Conservation (phyloP, 2,329 filamentous ascomycete species). For the Xylaria sp. region DNA sequence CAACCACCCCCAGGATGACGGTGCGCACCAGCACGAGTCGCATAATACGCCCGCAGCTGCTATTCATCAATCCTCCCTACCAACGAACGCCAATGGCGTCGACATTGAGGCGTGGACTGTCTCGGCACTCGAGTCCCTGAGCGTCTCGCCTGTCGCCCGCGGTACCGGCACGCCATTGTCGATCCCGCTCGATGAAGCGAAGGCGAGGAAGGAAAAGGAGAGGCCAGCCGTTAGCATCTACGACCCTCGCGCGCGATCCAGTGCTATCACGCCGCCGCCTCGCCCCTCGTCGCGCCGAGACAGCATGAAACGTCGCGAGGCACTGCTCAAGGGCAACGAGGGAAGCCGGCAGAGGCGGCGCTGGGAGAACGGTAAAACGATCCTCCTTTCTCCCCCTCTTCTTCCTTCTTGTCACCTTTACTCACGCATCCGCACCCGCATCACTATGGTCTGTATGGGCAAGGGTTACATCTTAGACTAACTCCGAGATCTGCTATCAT, state of each 20-base stretch:
- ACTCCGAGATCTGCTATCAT: background rate
- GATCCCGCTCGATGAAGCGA: slow-evolving; percentile 82
- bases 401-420: background rate
- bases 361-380: slow-evolving; percentile 87
- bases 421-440: background rate
- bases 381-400: slow-evolving; percentile 38
- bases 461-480: background rate
- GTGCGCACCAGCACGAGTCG: slow-evolving; percentile 29
- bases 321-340: slow-evolving; percentile 87
- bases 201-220: slow-evolving; percentile 52
- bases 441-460: background rate
- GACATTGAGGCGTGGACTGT: slow-evolving; percentile 77
- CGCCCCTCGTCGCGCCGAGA: slow-evolving; percentile 64
- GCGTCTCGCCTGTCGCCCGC: slow-evolving; percentile 65
- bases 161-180: slow-evolving; percentile 73
- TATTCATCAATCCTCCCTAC: slow-evolving; percentile 9
- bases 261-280: slow-evolving; percentile 51
- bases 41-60: slow-evolving; percentile 26
- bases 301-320: slow-evolving; percentile 72
- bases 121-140: slow-evolving; percentile 65
- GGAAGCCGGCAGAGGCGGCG: slow-evolving; percentile 85
- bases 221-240: slow-evolving; percentile 48
- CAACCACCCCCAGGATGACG: slow-evolving; percentile 38
- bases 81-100: slow-evolving; percentile 53
- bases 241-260: slow-evolving; percentile 43